Base-by-base conservation (phyloP, 768 basidiomycete genomes). In the Mycena amicta region DNA sequence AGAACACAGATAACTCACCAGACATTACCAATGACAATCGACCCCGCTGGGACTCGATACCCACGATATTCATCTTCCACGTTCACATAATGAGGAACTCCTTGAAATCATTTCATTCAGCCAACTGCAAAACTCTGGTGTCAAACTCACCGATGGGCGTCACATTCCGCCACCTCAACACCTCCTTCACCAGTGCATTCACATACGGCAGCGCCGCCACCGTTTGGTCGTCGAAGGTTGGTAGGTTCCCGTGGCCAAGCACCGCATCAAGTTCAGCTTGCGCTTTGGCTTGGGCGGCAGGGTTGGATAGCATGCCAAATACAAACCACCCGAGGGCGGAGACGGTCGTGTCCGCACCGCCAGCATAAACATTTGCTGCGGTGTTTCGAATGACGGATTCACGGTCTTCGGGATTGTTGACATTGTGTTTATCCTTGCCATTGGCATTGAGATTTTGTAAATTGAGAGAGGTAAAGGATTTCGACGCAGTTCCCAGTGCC, bases 231-330 rank as follows among this genome's bases (percentile, higher is more conserved):
- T 62, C 66, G 31, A 74, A 63, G 4, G 61, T 63, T 2, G 78
- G 78, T 28, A 80, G 65, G 2, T 75, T 67, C n/a, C 63, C 69
- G 6, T 53, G 53, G 1, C 72, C 72, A 20, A 75, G 60, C 6
- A 75, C 70, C 12, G 60, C 31, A 46, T 78, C 78, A 13, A 80
- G 63, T 57, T 79, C 77, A 0, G 60, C 68, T 59, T 77, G 77
- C 6, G 72, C 74, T 15, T 66, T 68, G 25, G 60, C 62, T 52
- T 75, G 76, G 5, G 74, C 66, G 2, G 73, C 71, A 2, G 75
- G 78, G 55, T 75, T 62, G n/a, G 71, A 61, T 3, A 70, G 58
- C 74, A 79, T 76, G 18, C 73, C 72, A 12, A 75, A 65, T 33
- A 76, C 59, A 52, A 79, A 75, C 2, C 66, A 68, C n/a, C 66